Conservation (phyloP, 2,329 filamentous ascomycete species). For the Pestalotiopsis sp. region DNA sequence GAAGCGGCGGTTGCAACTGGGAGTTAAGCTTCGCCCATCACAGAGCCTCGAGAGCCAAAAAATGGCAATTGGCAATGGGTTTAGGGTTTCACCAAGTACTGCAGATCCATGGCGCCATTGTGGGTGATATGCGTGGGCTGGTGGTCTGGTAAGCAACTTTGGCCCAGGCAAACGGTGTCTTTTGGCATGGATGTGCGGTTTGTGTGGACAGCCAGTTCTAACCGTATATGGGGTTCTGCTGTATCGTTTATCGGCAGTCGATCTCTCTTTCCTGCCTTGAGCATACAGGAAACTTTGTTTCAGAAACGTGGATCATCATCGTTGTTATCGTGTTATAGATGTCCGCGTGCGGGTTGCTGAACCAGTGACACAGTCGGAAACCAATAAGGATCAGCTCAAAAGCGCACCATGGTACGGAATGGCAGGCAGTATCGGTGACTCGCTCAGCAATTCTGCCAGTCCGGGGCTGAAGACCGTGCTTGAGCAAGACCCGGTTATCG, state of each 20-base stretch:
- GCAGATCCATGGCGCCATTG: neutral
- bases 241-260: neutral
- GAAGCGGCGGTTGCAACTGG: neutral
- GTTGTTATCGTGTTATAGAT: neutral
- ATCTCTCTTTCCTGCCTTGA: neutral
- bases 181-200: neutral
- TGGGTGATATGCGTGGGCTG: neutral
- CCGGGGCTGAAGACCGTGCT: neutral
- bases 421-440: neutral
- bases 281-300: neutral
- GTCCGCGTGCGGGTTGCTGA: neutral
- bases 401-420: neutral
- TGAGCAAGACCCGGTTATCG: slow-evolving; percentile 10
- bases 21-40: neutral
- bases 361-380: neutral
- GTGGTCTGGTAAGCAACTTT: neutral
- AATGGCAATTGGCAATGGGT: neutral
- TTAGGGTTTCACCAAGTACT: neutral
- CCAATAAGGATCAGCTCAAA: neutral
- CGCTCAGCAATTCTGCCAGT: neutral
- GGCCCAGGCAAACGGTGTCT: neutral
- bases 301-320: neutral
- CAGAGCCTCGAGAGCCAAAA: neutral
- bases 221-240: neutral
- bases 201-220: neutral